A percentile compares a stretch with the other conserved stretches of the same genome.
Evolutionary conservation across 495 filamentous ascomycete genomes (phyloP).

Genomic region (Pseudotulostoma volvatum): DNA sequence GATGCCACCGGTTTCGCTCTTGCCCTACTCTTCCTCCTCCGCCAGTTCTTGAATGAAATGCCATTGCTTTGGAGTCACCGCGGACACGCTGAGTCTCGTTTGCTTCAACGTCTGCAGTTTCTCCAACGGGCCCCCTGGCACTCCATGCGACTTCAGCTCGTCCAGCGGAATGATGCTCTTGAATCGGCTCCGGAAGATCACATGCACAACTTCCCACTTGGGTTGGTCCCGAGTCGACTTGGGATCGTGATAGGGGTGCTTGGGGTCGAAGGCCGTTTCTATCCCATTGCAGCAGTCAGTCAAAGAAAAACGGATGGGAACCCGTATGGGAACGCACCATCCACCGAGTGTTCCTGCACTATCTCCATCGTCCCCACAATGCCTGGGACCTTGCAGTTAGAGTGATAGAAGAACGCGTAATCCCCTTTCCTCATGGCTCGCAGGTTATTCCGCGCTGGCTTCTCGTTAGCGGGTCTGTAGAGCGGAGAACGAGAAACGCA

Average conservation of each 20-base stretch:
- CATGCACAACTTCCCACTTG: conserved; percentile 80
- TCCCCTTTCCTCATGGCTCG: conserved; percentile 83
- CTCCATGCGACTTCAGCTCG: conserved; percentile 48
- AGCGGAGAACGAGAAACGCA: too few relatives aligned
- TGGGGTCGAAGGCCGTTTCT: conserved; percentile 69
- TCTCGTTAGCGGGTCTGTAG: neutral
- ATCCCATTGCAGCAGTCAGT: conserved; percentile 3
- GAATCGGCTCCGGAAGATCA: conserved; percentile 72
- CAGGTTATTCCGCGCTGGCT: conserved; percentile 65
- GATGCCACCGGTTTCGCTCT: too few relatives aligned
- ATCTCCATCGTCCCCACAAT: conserved; percentile 92
- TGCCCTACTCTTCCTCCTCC: conserved; percentile 8
- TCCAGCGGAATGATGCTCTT: conserved; percentile 50
- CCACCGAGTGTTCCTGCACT: conserved; percentile 61
- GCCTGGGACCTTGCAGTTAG: conserved; percentile 80
- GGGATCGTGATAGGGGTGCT: conserved; percentile 69
- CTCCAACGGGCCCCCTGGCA: conserved; percentile 47
- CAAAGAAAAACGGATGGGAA: conserved; percentile 3
- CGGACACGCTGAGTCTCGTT: conserved; percentile 66
- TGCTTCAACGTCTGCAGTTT: conserved; percentile 73
- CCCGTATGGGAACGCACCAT: conserved; percentile 53
- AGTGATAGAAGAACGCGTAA: conserved; percentile 92
- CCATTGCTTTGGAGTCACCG: conserved; percentile 61
- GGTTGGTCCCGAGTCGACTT: conserved; percentile 57
- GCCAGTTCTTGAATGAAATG: conserved; percentile 50